Conservation (phyloP, 2,329 filamentous ascomycete genomes). For the Trichophyton simii region DNA sequence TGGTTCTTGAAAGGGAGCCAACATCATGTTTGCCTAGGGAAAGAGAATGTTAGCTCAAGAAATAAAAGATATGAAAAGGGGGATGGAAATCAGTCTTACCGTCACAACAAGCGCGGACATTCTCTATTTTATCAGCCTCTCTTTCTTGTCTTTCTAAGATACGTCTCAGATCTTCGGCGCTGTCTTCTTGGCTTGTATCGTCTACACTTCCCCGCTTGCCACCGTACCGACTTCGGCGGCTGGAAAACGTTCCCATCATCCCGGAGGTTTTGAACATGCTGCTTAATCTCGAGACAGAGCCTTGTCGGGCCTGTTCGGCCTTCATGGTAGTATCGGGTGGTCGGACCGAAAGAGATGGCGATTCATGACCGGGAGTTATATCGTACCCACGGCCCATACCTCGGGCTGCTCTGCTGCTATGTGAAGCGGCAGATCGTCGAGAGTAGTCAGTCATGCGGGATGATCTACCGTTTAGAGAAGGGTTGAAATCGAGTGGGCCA, state of each 20-base stretch:
- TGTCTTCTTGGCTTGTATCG: constrained; percentile 45
- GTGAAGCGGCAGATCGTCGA: constrained; percentile 59
- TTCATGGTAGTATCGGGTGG: constrained; percentile 24
- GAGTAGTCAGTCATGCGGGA: constrained; percentile 40
- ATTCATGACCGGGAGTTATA: constrained; percentile 26
- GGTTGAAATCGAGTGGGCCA: constrained; percentile 59
- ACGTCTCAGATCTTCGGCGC: constrained; percentile 67
- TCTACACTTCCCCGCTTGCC: constrained; percentile 30
- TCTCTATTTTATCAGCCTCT: constrained; percentile 72
- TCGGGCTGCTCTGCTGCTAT: constrained; percentile 60
- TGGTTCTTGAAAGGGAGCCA: constrained; percentile 30
- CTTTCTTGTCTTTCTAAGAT: constrained; percentile 57
- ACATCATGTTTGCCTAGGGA: constrained; percentile 60
- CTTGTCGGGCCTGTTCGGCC: constrained; percentile 27
- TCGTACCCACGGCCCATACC: constrained; percentile 46
- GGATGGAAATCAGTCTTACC: constrained; percentile 52
- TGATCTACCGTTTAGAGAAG: constrained; percentile 45
- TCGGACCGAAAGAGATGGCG: constrained; percentile 25
- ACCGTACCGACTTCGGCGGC: constrained; percentile 32
- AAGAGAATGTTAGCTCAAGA: constrained; percentile 12
- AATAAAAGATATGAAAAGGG: background rate
- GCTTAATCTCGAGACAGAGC: constrained; percentile 36
- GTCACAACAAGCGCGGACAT: constrained; percentile 94
- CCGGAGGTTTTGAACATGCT: constrained; percentile 36
- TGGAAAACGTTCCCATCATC: constrained; percentile 40